Conservation (phyloP, 768 basidiomycete species). For the Lactarius trivialis region DNA sequence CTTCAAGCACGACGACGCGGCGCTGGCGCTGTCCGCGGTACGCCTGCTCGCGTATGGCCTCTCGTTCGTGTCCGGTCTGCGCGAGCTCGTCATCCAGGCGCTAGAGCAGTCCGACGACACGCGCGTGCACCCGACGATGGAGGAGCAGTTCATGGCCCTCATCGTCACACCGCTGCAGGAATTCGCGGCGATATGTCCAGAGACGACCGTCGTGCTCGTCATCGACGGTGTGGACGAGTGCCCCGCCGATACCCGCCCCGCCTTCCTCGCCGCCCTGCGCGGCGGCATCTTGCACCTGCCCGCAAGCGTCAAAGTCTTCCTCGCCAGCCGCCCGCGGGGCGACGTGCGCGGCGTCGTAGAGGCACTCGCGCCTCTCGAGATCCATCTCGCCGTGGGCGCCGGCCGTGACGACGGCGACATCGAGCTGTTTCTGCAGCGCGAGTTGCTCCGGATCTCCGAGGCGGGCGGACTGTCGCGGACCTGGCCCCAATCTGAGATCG, state of each 20-base stretch:
- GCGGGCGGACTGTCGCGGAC: background rate
- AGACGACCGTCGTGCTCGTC: conserved; percentile 16
- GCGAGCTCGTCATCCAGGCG: conserved; percentile 6
- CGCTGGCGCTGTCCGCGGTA: conserved; percentile 14
- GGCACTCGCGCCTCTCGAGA: background rate
- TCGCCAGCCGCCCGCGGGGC: conserved; percentile 20
- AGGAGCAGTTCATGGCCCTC: conserved; percentile 20
- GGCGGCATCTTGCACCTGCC: conserved; percentile 11
- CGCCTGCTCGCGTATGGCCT: conserved; percentile 21
- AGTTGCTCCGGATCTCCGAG: conserved; percentile 4
- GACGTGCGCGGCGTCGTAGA: conserved; percentile 9
- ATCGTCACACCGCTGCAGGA: conserved; percentile 15
- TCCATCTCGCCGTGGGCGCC: background rate
- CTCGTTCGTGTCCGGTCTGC: conserved; percentile 15
- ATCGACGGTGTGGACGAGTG: conserved; percentile 24
- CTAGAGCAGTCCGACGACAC: conserved; percentile 10
- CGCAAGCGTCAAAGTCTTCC: conserved; percentile 13
- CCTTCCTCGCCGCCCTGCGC: conserved; percentile 8
- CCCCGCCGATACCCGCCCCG: conserved; percentile 7
- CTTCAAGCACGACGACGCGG: conserved; percentile 16
- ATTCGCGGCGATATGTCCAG: conserved; percentile 6
- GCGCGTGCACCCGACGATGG: conserved; percentile 7
- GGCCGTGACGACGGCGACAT: conserved; percentile 17
- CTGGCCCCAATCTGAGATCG: conserved; percentile 1
- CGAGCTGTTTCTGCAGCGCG: conserved; percentile 6